Evolutionary conservation across 2,329 filamentous ascomycete genomes (phyloP), one percentile per base, ranked within the genome.

Genomic region (Exophiala xenobiotica): DNA sequence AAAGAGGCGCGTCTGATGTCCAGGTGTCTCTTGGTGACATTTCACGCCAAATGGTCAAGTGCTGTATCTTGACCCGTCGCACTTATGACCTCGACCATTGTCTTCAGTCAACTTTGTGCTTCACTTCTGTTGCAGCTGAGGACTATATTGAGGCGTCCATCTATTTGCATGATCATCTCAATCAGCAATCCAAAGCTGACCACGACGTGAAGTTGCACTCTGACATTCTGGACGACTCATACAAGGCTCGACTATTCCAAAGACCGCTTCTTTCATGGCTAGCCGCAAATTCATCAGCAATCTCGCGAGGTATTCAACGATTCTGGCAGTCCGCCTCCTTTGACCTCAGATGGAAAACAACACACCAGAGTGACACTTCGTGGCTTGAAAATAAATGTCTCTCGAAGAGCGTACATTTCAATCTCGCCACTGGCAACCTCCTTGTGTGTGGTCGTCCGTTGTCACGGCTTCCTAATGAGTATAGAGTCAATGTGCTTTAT

Each of bases 51-150:
- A 63, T 76, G 2, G 68, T 51, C 16, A 47, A 42, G 11, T 72
- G 0, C 53, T 78, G 27, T 66, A 74, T 1, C 76, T 75, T 48
- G 59, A 65, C 2, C 59, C 61, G n/a, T 74, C 76, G 0, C 12
- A 51, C 48, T 4, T 51, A 48, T n/a, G 18, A 22, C 12, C 22
- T 46, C 14, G 51, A 51, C 11, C 9, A 18, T 11, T 3, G 47
- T 7, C 56, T 20, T 11, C 23, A 33, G 6, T 26, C 51, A 1
- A 29, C 33, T 1, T 14, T 45, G 2, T 20, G 53, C 35, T 39
- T 51, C 6, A 52, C 53, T n/a, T 19, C 48, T 16, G 39, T 58
- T 22, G 33, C 58, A 53, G 48, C 46, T 12, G 53, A 45, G 24
- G 54, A 58, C 29, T 20, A 43, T 16, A 35, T 61, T 4, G 54